These are phyloP conservation scores for Tetrapyrgos nigripes DNA, from an alignment of 1,284 basidiomycete species.

Conservation along the genomic window DNA sequence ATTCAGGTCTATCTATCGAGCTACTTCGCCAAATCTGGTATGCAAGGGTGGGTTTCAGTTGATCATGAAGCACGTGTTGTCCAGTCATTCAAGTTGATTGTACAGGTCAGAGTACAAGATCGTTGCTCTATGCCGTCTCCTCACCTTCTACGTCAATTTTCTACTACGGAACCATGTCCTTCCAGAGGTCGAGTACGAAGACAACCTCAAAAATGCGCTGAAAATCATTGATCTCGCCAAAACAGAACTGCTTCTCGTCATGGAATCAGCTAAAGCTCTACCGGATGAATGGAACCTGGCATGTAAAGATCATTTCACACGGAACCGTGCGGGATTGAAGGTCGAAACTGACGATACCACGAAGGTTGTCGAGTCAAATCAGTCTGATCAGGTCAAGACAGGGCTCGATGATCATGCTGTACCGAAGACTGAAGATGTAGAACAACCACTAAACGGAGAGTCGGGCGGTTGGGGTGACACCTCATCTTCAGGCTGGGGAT, in stretches of 20 bases:
- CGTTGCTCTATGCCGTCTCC: slow-evolving; percentile 56
- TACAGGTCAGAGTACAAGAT: slow-evolving; percentile 51
- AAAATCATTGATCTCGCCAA: slow-evolving; percentile 13
- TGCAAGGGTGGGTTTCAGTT: slow-evolving; percentile 56
- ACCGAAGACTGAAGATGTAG: too few relatives aligned
- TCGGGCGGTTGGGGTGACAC: too few relatives aligned
- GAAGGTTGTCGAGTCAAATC: neutral
- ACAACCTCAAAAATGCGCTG: slow-evolving; percentile 2
- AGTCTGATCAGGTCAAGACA: too few relatives aligned
- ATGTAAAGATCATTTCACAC: slow-evolving; percentile 9
- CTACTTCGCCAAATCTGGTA: slow-evolving; percentile 65
- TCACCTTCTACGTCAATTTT: slow-evolving; percentile 68
- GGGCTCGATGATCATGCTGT: too few relatives aligned
- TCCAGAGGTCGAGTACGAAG: slow-evolving; percentile 36
- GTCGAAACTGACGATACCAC: neutral
- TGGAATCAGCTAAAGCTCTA: neutral
- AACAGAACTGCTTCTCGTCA: slow-evolving; percentile 8
- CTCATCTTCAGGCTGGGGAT: too few relatives aligned
- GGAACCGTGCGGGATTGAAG: neutral
- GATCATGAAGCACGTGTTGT: too few relatives aligned
- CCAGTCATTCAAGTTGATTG: neutral
- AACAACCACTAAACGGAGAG: too few relatives aligned
- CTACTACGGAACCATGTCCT: slow-evolving; percentile 64
- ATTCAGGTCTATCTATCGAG: slow-evolving; percentile 70
- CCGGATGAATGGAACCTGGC: slow-evolving; percentile 17